These are phyloP conservation scores for Hura crepitans DNA, from an alignment of 441 rosid genomes.

Conservation along the genomic window DNA sequence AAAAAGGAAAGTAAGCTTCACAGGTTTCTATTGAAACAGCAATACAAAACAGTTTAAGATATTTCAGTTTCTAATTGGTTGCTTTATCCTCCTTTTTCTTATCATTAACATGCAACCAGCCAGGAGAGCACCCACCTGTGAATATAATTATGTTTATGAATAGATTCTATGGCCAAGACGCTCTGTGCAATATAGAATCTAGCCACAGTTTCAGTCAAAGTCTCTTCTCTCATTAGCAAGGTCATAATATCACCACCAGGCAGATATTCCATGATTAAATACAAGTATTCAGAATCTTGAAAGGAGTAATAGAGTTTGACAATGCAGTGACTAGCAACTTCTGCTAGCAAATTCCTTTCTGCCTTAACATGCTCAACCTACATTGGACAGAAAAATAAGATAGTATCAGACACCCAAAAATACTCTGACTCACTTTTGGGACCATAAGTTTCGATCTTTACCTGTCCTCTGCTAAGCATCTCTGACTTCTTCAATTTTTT, in stretches of 20 bases:
- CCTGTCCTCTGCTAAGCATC: slow-evolving; percentile 97
- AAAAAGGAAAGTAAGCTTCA: too few species aligned
- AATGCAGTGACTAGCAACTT: slow-evolving; percentile 93
- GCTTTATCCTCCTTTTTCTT: too few species aligned
- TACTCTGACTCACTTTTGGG: too few species aligned
- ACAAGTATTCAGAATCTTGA: slow-evolving; percentile 87
- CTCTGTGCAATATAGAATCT: slow-evolving; percentile 93
- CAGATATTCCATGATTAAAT: slow-evolving; percentile 93
- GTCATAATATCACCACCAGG: slow-evolving; percentile 99
- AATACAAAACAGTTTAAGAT: too few species aligned
- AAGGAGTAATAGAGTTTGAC: slow-evolving; percentile 95
- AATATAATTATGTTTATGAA: slow-evolving; percentile 85
- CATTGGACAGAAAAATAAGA: too few species aligned
- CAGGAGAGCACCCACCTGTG: too few species aligned
- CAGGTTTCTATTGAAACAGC: too few species aligned
- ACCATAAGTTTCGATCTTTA: slow-evolving; percentile 36
- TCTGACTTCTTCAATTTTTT: slow-evolving; percentile 97
- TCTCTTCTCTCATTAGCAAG: slow-evolving; percentile 88
- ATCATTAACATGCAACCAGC: too few species aligned
- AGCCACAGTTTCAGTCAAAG: slow-evolving; percentile 82
- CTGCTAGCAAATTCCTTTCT: slow-evolving; percentile 93
- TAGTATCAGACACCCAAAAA: too few species aligned
- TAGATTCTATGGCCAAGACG: slow-evolving; percentile 88
- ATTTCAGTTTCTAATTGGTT: too few species aligned
- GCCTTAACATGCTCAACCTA: slow-evolving; percentile 99